These are phyloP conservation scores for Hirsutella thompsonii DNA, from an alignment of 2,329 filamentous ascomycete species.

Conservation along the genomic window DNA sequence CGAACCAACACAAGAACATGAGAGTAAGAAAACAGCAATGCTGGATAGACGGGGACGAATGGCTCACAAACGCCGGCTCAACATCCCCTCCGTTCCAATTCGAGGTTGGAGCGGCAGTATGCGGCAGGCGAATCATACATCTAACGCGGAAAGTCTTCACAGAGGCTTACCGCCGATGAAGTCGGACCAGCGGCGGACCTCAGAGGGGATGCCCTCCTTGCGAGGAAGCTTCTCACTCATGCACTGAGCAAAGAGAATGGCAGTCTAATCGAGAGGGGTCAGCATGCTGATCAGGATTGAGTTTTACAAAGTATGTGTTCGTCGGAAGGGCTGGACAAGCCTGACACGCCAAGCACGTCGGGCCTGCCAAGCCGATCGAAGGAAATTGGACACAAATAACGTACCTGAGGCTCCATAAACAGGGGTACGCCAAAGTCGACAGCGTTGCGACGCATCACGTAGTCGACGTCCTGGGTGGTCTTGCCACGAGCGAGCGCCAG, in stretches of 20 bases:
- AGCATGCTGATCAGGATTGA: too few relatives aligned
- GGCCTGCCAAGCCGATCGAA: too few relatives aligned
- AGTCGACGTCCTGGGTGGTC: slow-evolving; percentile 82
- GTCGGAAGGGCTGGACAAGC: too few relatives aligned
- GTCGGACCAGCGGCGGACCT: slow-evolving; percentile 90
- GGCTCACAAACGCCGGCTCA: too few relatives aligned
- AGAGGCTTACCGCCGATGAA: slow-evolving; percentile 81
- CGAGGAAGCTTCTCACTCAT: slow-evolving; percentile 94
- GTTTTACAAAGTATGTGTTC: too few relatives aligned
- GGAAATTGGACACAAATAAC: slow-evolving; percentile 18
- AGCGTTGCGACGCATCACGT: slow-evolving; percentile 95
- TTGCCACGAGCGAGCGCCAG: slow-evolving; percentile 72
- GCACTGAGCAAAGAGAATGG: slow-evolving; percentile 88
- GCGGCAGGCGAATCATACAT: too few relatives aligned
- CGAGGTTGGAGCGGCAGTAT: too few relatives aligned
- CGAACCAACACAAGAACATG: too few relatives aligned
- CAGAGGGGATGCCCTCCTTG: slow-evolving; percentile 73
- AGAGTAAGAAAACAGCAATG: too few relatives aligned
- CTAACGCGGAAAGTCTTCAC: slow-evolving; percentile 24
- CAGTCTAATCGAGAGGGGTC: slow-evolving; percentile 47
- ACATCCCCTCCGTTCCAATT: slow-evolving; percentile 12
- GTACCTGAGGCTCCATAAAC: slow-evolving; percentile 96
- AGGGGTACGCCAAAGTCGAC: slow-evolving; percentile 96
- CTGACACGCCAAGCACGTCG: too few relatives aligned
- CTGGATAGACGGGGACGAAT: too few relatives aligned